Percentiles rank a stretch among this genome's conserved stretches.
These are phyloP conservation scores for Backusella morwellensis DNA, from an alignment of 192 early-diverging fungal species.

Conservation along the genomic window DNA sequence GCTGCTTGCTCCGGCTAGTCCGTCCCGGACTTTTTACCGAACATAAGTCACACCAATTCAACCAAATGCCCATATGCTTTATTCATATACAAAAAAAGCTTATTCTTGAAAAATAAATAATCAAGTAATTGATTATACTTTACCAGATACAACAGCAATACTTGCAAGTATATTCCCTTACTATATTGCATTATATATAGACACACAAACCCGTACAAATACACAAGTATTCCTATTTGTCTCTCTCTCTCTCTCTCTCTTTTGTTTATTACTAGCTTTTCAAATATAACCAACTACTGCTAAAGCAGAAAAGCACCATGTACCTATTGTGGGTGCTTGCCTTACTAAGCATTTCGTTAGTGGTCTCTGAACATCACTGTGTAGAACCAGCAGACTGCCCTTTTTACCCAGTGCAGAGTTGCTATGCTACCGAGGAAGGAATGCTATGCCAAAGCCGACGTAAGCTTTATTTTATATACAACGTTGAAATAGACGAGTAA, in stretches of 20 bases:
- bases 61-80: not conserved
- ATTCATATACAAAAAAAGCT: not conserved
- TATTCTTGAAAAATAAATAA: too few species aligned
- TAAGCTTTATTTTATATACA: not conserved
- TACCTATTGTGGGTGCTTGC: slow-evolving; percentile 13
- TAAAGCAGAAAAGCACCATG: not conserved
- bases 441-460: slow-evolving; percentile 23
- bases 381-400: slow-evolving; percentile 27
- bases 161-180: too few species aligned
- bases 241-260: not conserved
- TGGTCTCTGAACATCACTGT: slow-evolving; percentile 18
- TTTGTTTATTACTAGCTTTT: not conserved
- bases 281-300: not conserved
- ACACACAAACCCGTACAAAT: not conserved
- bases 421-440: slow-evolving; percentile 26
- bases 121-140: too few species aligned
- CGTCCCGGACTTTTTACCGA: not conserved
- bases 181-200: too few species aligned
- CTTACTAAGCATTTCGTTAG: not conserved
- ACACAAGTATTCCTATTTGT: not conserved
- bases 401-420: slow-evolving; percentile 30
- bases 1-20: not conserved
- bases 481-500: not conserved
- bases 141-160: not conserved
- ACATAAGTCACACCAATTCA: not conserved